Evolutionary conservation across 768 basidiomycete genomes (phyloP).

Genomic region (Panaeolus papilionaceus): DNA sequence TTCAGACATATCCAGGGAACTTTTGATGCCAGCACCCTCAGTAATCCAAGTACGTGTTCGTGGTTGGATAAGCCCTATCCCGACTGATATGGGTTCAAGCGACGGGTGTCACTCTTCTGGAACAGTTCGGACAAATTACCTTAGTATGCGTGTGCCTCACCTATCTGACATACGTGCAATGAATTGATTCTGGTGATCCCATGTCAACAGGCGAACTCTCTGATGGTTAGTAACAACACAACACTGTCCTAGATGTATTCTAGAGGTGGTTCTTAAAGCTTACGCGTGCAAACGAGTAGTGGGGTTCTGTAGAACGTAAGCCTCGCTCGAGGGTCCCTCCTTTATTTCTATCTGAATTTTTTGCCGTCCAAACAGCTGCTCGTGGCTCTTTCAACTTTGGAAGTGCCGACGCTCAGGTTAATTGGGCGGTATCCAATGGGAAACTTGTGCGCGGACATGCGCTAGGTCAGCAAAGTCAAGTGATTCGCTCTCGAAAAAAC

Average conservation of each 20-base stretch:
- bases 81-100: conserved; percentile 25
- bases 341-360: too few species aligned
- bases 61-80: not conserved
- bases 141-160: conserved; percentile 34
- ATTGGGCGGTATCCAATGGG: conserved; percentile 38
- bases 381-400: conserved; percentile 40
- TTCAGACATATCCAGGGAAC: conserved; percentile 24
- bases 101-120: conserved; percentile 38
- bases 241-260: too few species aligned
- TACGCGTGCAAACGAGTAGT: conserved; percentile 24
- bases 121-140: conserved; percentile 47
- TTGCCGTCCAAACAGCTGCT: not conserved
- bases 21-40: conserved; percentile 35
- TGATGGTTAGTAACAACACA: conserved; percentile 34
- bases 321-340: too few species aligned
- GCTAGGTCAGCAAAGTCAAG: conserved; percentile 16
- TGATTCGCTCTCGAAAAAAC: conserved; percentile 13
- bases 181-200: too few species aligned
- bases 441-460: conserved; percentile 38
- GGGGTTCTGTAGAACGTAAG: conserved; percentile 44
- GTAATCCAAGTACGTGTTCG: conserved; percentile 34
- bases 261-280: too few species aligned
- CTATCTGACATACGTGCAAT: too few species aligned
- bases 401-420: conserved; percentile 37
- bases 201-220: conserved; percentile 38